Conservation (phyloP, 768 basidiomycete genomes). For the Mycena alexandri region DNA sequence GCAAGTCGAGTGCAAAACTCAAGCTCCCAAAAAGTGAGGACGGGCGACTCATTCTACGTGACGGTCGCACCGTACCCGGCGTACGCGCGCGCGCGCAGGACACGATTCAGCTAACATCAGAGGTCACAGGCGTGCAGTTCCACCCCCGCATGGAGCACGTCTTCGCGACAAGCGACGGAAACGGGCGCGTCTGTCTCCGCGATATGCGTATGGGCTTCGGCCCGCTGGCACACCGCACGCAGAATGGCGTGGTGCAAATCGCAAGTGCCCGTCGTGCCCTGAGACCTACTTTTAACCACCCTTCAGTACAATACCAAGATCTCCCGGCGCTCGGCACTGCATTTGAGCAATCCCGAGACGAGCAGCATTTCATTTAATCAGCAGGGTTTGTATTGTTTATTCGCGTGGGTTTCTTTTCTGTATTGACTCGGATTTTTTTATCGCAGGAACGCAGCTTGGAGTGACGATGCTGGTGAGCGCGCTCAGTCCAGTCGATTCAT, state of each 20-base stretch:
- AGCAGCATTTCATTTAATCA: conserved; percentile 78
- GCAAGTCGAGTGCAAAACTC: conserved; percentile 32
- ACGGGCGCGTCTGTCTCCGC: conserved; percentile 73
- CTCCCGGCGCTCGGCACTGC: conserved; percentile 53
- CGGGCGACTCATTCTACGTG: conserved; percentile 74
- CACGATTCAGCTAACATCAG: conserved; percentile 63
- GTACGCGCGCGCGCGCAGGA: conserved; percentile 57
- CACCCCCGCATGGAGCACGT: conserved; percentile 78
- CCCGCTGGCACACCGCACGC: conserved; percentile 55
- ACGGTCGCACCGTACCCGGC: conserved; percentile 57
- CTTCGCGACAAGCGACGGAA: conserved; percentile 73
- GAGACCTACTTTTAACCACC: neutral
- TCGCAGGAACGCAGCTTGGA: conserved; percentile 70
- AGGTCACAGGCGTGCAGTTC: conserved; percentile 74
- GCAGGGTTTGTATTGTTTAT: conserved; percentile 60
- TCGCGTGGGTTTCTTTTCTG: neutral
- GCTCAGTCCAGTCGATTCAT: too few species aligned
- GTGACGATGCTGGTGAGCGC: conserved; percentile 75
- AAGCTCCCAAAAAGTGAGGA: conserved; percentile 65
- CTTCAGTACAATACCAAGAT: conserved; percentile 57
- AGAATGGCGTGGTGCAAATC: conserved; percentile 67
- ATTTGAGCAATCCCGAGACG: conserved; percentile 72
- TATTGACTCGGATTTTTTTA: conserved; percentile 8
- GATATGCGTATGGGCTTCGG: conserved; percentile 84
- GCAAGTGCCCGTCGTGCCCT: conserved; percentile 47